A percentile compares a stretch with the other conserved stretches of the same genome.
phyloP scores from a whole-genome alignment of 345 rosid genomes.

The Microthlaspi erraticum region DNA sequence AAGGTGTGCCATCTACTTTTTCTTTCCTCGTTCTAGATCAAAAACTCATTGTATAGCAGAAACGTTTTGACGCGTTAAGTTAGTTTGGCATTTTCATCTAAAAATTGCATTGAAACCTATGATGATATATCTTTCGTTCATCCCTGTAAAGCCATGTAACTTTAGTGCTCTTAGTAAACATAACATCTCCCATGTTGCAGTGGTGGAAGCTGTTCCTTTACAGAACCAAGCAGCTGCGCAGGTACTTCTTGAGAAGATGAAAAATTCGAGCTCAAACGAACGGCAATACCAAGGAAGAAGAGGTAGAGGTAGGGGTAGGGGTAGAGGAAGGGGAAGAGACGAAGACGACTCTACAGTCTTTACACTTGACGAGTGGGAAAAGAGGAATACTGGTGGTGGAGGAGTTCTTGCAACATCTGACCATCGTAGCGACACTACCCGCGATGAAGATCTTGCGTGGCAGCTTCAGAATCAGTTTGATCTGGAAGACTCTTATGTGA shows the following conservation, averaged over 20 bases:
- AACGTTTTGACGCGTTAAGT: background rate
- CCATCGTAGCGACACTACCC: conserved; percentile 52
- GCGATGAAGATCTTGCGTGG: conserved; percentile 84
- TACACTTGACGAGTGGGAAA: conserved; percentile 83
- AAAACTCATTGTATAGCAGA: conserved; percentile 10
- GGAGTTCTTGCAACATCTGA: conserved; percentile 43
- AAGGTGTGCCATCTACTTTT: conserved; percentile 55
- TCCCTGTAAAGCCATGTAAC: background rate
- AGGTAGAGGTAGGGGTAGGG: conserved; percentile 65
- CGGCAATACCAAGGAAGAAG: conserved; percentile 54
- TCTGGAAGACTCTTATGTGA: conserved; percentile 73
- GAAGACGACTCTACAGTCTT: conserved; percentile 66
- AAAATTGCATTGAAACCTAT: conserved; percentile 6
- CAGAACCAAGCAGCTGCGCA: conserved; percentile 97
- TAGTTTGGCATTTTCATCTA: conserved; percentile 20
- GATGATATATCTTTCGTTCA: background rate
- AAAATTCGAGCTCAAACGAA: conserved; percentile 48
- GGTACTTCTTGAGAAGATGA: conserved; percentile 85
- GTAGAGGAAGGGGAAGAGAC: conserved; percentile 58
- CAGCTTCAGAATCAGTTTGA: conserved; percentile 85
- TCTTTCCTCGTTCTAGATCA: conserved; percentile 16
- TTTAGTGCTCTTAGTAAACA: background rate
- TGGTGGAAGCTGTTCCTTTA: conserved; percentile 67
- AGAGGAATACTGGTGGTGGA: conserved; percentile 45
- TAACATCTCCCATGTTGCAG: conserved; percentile 48